phyloP scores from a whole-genome alignment of 768 basidiomycete genomes.

The Kwoniella europaea region DNA sequence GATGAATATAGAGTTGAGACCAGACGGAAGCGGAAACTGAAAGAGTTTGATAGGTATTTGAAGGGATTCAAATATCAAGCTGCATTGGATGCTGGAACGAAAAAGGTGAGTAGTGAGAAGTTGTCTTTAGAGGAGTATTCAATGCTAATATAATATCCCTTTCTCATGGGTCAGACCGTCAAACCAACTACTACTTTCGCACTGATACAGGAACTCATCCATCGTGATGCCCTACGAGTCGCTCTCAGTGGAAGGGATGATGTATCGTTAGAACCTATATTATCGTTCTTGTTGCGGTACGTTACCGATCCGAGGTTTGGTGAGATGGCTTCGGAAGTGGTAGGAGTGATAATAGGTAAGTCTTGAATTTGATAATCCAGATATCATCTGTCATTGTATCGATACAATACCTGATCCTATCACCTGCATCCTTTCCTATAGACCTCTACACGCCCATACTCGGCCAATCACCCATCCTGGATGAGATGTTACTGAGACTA shows the following conservation, averaged over 20 bases:
- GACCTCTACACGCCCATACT: constrained; percentile 90
- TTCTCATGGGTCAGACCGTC: constrained; percentile 66
- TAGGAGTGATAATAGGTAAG: constrained; percentile 81
- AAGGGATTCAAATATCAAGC: constrained; percentile 94
- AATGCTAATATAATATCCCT: not conserved
- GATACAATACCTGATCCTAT: too few relatives aligned
- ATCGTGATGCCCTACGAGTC: constrained; percentile 82
- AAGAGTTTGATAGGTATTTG: constrained; percentile 84
- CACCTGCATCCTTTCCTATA: constrained; percentile 50
- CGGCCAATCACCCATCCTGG: constrained; percentile 93
- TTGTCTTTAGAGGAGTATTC: too few relatives aligned
- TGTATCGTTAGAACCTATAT: constrained; percentile 85
- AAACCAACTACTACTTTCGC: constrained; percentile 86
- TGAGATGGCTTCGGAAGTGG: constrained; percentile 80
- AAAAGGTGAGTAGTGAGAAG: constrained; percentile 65
- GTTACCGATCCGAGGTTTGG: constrained; percentile 90
- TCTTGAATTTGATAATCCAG: not conserved
- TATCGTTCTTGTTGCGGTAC: constrained; percentile 83
- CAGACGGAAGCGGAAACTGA: constrained; percentile 71
- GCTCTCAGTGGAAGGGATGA: constrained; percentile 92
- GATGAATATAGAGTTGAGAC: constrained; percentile 81
- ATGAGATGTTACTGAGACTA: constrained; percentile 78
- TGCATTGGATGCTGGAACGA: constrained; percentile 87
- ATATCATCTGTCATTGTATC: too few relatives aligned
- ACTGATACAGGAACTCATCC: constrained; percentile 87